A percentile compares a stretch with the other conserved stretches of the same genome.
These are phyloP conservation scores for Pholiota adiposa DNA, from an alignment of 1,284 basidiomycete genomes.

Conservation along the genomic window DNA sequence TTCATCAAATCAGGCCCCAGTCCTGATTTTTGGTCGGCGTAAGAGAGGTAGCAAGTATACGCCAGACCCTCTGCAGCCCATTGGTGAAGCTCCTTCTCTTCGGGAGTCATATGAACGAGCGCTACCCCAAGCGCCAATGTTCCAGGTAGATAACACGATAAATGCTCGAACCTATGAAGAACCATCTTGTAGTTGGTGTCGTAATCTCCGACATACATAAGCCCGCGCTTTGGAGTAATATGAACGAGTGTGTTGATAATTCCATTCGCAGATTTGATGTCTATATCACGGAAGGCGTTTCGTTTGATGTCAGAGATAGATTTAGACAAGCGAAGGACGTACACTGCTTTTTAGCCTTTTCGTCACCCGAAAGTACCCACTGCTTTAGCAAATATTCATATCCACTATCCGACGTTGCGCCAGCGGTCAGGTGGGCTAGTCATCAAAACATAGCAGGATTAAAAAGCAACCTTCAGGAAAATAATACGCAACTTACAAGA, in stretches of 20 bases:
- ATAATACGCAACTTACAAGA: conserved; percentile 38
- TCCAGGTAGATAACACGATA: conserved; percentile 78
- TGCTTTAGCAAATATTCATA: conserved; percentile 80
- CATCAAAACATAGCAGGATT: no score
- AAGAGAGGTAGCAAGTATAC: conserved; percentile 67
- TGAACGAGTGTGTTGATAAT: conserved; percentile 69
- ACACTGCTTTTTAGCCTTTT: conserved; percentile 63
- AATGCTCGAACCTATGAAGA: conserved; percentile 65
- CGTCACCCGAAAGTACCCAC: conserved; percentile 67
- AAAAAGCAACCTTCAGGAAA: no score
- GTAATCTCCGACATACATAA: conserved; percentile 72
- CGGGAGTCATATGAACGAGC: conserved; percentile 45
- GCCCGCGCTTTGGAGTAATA: conserved; percentile 58
- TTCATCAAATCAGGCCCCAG: conserved; percentile 62
- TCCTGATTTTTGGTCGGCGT: conserved; percentile 64
- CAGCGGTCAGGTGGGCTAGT: conserved; percentile 58
- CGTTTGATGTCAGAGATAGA: no score
- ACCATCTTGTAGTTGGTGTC: conserved; percentile 31
- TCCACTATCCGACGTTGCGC: conserved; percentile 69
- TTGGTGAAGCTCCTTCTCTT: conserved; percentile 49
- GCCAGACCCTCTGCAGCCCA: conserved; percentile 76
- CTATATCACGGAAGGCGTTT: conserved; percentile 38
- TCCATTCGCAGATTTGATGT: conserved; percentile 60
- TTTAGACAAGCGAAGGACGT: conserved; percentile 19
- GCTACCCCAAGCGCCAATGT: conserved; percentile 70